Conservation (phyloP, 2,329 filamentous ascomycete genomes). For the Orbilia javanica region DNA sequence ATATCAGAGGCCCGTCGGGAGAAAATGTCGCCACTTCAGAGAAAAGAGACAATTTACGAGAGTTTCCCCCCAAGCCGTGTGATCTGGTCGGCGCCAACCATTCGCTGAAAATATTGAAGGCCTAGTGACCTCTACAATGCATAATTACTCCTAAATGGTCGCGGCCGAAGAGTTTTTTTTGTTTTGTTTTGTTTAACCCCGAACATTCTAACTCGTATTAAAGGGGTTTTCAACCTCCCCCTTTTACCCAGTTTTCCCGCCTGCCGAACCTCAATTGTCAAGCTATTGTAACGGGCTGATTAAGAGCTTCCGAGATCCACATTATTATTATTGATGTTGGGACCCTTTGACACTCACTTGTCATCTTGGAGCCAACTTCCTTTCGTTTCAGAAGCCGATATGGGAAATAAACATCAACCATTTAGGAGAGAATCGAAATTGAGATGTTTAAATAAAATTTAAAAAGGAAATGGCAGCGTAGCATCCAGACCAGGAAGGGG, state of each 20-base stretch:
- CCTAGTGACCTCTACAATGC: background rate
- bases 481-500: constrained; percentile 17
- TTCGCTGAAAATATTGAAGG: constrained; percentile 36
- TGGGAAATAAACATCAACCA: constrained; percentile 20
- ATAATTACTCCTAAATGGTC: background rate
- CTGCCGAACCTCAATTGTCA: background rate
- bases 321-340: background rate
- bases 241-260: constrained; percentile 41
- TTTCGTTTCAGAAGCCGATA: constrained; percentile 53
- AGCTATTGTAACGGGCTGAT: background rate
- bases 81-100: constrained; percentile 26
- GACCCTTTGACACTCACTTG: constrained; percentile 12
- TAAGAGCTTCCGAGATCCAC: constrained; percentile 20
- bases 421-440: constrained; percentile 12
- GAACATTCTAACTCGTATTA: constrained; percentile 27
- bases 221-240: constrained; percentile 15
- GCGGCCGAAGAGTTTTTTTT: background rate
- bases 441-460: constrained; percentile 3
- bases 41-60: constrained; percentile 16
- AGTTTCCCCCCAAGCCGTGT: constrained; percentile 14
- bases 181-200: constrained; percentile 12
- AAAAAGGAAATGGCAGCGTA: constrained; percentile 32
- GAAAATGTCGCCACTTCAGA: constrained; percentile 36
- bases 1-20: constrained; percentile 17
- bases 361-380: constrained; percentile 26